Percentiles rank a stretch among this genome's conserved stretches.
These are phyloP conservation scores for Coemansia sp. DNA, from an alignment of 371 early-diverging fungal species.

Conservation along the genomic window DNA sequence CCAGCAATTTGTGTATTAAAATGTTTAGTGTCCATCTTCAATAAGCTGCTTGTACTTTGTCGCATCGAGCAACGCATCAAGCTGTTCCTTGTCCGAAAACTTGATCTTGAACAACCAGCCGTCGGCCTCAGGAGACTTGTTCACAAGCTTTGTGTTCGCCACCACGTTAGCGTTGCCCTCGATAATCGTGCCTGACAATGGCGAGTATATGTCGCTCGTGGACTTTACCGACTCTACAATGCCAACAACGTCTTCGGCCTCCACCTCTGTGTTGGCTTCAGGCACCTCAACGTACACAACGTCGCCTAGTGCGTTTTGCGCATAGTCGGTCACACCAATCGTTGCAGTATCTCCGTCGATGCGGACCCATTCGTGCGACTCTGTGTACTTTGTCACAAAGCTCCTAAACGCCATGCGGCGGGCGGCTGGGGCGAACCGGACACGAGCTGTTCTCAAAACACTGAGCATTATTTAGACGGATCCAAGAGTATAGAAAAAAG, in stretches of 20 bases:
- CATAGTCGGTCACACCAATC: constrained; percentile 91
- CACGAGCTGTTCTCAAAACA: background rate
- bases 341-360: constrained; percentile 76
- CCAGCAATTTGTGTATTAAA: background rate
- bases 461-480: background rate
- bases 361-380: constrained; percentile 92
- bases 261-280: constrained; percentile 63
- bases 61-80: constrained; percentile 75
- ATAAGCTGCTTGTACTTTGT: constrained; percentile 63
- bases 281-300: constrained; percentile 90
- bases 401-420: background rate
- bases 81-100: constrained; percentile 64
- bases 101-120: constrained; percentile 95
- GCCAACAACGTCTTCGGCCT: constrained; percentile 58
- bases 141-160: constrained; percentile 75
- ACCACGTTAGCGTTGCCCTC: constrained; percentile 70
- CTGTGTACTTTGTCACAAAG: constrained; percentile 62
- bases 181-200: constrained; percentile 80
- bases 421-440: background rate
- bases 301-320: constrained; percentile 90
- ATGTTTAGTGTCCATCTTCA: constrained; percentile 47
- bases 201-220: constrained; percentile 89
- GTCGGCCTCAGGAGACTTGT: constrained; percentile 70
- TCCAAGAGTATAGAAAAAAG: background rate
- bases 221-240: constrained; percentile 97